Evolutionary conservation across 2,329 filamentous ascomycete species (phyloP), one percentile per base, ranked within the genome.

Genomic region (Ustilaginoidea virens): DNA sequence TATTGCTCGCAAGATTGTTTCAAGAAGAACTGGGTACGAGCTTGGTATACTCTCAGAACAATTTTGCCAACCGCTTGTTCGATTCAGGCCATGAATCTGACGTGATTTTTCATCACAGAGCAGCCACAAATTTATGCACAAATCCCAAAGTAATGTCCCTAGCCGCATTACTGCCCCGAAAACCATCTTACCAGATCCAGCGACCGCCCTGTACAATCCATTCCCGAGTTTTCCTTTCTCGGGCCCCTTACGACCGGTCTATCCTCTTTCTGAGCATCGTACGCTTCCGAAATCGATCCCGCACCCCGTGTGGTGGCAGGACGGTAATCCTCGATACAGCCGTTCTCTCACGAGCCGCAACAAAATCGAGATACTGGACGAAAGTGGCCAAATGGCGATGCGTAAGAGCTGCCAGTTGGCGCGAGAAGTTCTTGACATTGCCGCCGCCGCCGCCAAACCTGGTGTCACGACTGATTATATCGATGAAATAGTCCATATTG

Each of bases 1-100:
- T 98, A 96, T 61, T 98, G 90, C 63, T 85, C 85, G 15, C 90
- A 98, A 56, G 90, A 96, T 44, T 98, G 90, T 64, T 98, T 98
- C 61, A 96, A 94, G 68, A 77, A 75, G 55, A 96, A 85, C 63
- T 98, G 90, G 90, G 87, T 96, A 73, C 17, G 24, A 24, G 5
- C 14, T 3, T 25, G 10, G 7, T n/a, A 9, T 9, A 5, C 15
- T 15, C 14, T 7, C 7, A 7, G 24, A 14, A n/a, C n/a, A n/a
- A n/a, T n/a, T n/a, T n/a, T n/a, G n/a, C n/a, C n/a, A n/a, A n/a
- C n/a, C n/a, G n/a, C n/a, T n/a, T n/a, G n/a, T n/a, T n/a, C n/a
- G n/a, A n/a, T n/a, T n/a, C n/a, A n/a, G 6, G 24, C 3, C n/a
- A 7, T 17, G 24, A 16, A 17, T 3, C 12, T 25, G 24, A 25